A percentile compares a stretch with the other conserved stretches of the same genome.
Evolutionary conservation across 306 rosid species (phyloP).

Genomic region (Cajanus cajan): DNA sequence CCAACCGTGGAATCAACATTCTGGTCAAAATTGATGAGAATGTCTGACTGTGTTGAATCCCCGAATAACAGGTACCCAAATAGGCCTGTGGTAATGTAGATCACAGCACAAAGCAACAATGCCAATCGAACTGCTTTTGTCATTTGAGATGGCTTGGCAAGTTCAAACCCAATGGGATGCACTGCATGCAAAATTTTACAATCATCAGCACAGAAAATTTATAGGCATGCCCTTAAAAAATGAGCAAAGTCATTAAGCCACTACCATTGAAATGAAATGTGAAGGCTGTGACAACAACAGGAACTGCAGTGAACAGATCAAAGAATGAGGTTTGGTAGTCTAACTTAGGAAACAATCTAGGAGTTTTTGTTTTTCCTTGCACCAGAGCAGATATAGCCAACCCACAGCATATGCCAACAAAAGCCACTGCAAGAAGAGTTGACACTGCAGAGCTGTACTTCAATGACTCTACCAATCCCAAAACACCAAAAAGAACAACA

Average conservation of each 20-base stretch:
- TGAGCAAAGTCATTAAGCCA: neutral
- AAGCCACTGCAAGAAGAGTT: conserved; percentile 73
- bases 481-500: neutral
- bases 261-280: conserved; percentile 87
- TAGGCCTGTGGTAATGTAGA: conserved; percentile 69
- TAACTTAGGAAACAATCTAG: conserved; percentile 66
- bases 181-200: conserved; percentile 46
- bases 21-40: conserved; percentile 79
- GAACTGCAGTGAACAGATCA: conserved; percentile 91
- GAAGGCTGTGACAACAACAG: conserved; percentile 91
- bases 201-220: conserved; percentile 17
- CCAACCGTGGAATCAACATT: conserved; percentile 53
- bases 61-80: conserved; percentile 93
- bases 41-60: conserved; percentile 71
- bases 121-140: conserved; percentile 68
- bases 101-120: conserved; percentile 56
- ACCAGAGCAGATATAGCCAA: conserved; percentile 66
- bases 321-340: conserved; percentile 70
- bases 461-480: conserved; percentile 57
- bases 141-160: conserved; percentile 72
- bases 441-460: conserved; percentile 80
- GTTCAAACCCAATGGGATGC: conserved; percentile 91
- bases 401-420: conserved; percentile 78
- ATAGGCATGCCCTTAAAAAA: neutral
- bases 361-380: conserved; percentile 67